These are phyloP conservation scores for Bryoglossum gracile DNA, from an alignment of 495 filamentous ascomycete genomes.

Conservation along the genomic window DNA sequence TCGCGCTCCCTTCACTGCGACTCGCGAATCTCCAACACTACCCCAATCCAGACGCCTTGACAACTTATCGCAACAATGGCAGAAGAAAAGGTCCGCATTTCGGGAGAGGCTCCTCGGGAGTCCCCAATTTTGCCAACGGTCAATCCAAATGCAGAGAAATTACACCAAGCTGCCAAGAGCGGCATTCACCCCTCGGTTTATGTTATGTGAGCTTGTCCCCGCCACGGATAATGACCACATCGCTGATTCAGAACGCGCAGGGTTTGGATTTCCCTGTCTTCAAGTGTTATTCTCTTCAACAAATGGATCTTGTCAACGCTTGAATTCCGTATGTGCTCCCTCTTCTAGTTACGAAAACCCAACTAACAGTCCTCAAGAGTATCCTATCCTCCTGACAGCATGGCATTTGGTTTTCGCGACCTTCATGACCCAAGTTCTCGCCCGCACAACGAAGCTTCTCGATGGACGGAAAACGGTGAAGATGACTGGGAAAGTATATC, in stretches of 20 bases:
- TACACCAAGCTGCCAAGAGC: conserved; percentile 50
- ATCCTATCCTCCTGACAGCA: conserved; percentile 76
- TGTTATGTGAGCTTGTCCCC: conserved; percentile 59
- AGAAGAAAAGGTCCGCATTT: conserved; percentile 72
- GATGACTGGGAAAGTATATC: conserved; percentile 88
- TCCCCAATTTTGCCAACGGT: conserved; percentile 69
- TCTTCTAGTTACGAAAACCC: no score
- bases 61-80: conserved; percentile 45
- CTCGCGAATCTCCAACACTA: no score
- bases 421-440: conserved; percentile 82
- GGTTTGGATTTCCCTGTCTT: conserved; percentile 85
- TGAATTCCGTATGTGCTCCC: conserved; percentile 52
- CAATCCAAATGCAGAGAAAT: conserved; percentile 65
- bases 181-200: conserved; percentile 80
- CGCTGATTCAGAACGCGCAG: conserved; percentile 37
- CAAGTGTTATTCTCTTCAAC: conserved; percentile 95
- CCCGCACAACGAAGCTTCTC: conserved; percentile 74
- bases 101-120: conserved; percentile 56
- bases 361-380: conserved; percentile 44
- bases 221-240: neutral
- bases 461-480: conserved; percentile 86
- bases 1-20: no score
- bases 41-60: no score
- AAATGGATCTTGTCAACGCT: conserved; percentile 88
- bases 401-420: conserved; percentile 90